Percentiles rank a stretch among this genome's conserved stretches.
These are phyloP conservation scores for Elsinoe perseae DNA, from an alignment of 2,329 filamentous ascomycete genomes.

Conservation along the genomic window DNA sequence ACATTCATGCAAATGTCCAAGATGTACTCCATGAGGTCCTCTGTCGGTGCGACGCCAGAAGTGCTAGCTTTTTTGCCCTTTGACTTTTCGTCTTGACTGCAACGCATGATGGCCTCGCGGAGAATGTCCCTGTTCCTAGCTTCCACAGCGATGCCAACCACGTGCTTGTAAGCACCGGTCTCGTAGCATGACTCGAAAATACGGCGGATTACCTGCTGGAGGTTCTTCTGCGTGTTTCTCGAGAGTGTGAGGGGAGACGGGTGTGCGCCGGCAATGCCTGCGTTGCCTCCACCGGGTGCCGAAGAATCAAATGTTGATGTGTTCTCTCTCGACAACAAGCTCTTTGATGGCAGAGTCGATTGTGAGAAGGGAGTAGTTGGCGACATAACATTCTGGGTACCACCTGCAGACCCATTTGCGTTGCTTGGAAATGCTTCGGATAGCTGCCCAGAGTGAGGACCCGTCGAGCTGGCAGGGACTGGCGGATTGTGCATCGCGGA, in stretches of 20 bases:
- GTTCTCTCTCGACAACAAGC: slow-evolving; percentile 76
- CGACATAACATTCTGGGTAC: slow-evolving; percentile 63
- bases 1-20: slow-evolving; percentile 96
- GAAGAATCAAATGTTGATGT: slow-evolving; percentile 54
- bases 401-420: slow-evolving; percentile 56
- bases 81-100: slow-evolving; percentile 74
- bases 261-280: slow-evolving; percentile 45
- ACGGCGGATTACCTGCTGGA: slow-evolving; percentile 77
- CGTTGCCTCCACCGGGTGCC: slow-evolving; percentile 49
- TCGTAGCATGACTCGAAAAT: slow-evolving; percentile 85
- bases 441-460: slow-evolving; percentile 56
- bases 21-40: slow-evolving; percentile 95
- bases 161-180: slow-evolving; percentile 83
- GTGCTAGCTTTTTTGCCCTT: slow-evolving; percentile 51
- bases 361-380: slow-evolving; percentile 94
- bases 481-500: slow-evolving; percentile 54
- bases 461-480: slow-evolving; percentile 41
- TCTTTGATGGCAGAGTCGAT: slow-evolving; percentile 86
- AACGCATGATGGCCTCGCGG: slow-evolving; percentile 75
- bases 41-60: slow-evolving; percentile 54
- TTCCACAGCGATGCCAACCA: slow-evolving; percentile 93
- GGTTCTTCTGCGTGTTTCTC: slow-evolving; percentile 65
- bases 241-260: slow-evolving; percentile 60
- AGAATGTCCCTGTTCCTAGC: slow-evolving; percentile 86
- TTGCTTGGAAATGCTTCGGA: slow-evolving; percentile 70